These are phyloP conservation scores for Colletotrichum abscissum DNA, from an alignment of 2,329 filamentous ascomycete genomes.

Conservation along the genomic window DNA sequence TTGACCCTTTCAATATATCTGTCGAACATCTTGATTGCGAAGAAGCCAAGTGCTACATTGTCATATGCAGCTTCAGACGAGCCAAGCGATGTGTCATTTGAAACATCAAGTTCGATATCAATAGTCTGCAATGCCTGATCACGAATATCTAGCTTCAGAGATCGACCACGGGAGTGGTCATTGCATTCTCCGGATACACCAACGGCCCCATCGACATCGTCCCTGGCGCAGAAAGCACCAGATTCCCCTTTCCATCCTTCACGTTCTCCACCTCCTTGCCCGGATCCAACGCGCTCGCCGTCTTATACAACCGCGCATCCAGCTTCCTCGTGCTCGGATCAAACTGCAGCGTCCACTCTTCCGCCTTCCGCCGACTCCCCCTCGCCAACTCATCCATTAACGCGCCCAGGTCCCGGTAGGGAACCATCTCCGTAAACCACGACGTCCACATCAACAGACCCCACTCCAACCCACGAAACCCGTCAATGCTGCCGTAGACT, in stretches of 20 bases:
- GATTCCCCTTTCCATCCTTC: neutral
- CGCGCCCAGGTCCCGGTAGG: neutral
- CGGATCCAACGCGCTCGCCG: neutral
- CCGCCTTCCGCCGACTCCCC: neutral
- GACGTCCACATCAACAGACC: neutral
- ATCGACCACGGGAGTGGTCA: neutral
- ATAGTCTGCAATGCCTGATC: too few species aligned
- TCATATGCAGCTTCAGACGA: too few species aligned
- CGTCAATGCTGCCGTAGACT: conserved; percentile 1
- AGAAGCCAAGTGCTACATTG: too few species aligned
- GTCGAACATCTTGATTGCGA: too few species aligned
- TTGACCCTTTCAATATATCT: too few species aligned
- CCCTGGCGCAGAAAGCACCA: neutral
- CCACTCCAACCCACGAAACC: neutral
- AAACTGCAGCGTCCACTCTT: neutral
- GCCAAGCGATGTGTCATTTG: too few species aligned
- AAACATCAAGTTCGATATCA: too few species aligned
- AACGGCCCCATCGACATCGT: conserved; percentile 8
- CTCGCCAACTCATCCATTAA: neutral
- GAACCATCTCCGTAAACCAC: conserved; percentile 1
- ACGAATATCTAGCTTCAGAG: neutral
- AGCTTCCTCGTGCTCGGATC: neutral
- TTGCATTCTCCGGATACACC: neutral
- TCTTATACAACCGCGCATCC: neutral
- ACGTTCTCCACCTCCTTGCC: neutral